Conservation (phyloP, 106 monocot genomes). For the Acorus calamus region DNA sequence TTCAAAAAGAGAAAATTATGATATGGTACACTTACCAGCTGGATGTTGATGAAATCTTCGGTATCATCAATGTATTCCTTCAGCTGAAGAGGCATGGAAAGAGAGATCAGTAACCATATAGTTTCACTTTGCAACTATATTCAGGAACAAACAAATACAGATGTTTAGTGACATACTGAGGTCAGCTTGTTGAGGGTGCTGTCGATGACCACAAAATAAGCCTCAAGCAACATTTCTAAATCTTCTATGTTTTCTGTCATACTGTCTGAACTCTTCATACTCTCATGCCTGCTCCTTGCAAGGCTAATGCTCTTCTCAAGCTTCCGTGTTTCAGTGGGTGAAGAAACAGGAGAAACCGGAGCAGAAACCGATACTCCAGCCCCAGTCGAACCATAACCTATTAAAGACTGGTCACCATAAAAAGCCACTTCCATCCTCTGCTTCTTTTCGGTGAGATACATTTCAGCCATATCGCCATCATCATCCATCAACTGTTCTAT, state of each 20-base stretch:
- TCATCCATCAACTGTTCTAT: constrained; percentile 77
- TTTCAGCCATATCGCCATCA: constrained; percentile 79
- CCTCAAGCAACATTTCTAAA: constrained; percentile 65
- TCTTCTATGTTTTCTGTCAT: constrained; percentile 45
- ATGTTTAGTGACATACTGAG: constrained; percentile 26
- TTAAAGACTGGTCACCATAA: constrained; percentile 34
- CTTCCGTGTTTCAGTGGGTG: constrained; percentile 38
- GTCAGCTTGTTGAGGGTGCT: constrained; percentile 60
- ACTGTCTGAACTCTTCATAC: constrained; percentile 31
- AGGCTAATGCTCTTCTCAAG: constrained; percentile 44
- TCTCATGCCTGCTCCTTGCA: constrained; percentile 48
- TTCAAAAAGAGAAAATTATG: neutral
- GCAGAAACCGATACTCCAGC: constrained; percentile 42
- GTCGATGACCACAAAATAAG: constrained; percentile 69
- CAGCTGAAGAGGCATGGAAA: constrained; percentile 26
- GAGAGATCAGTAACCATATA: too few species aligned
- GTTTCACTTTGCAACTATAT: too few species aligned
- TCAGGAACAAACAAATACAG: neutral
- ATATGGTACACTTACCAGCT: constrained; percentile 28
- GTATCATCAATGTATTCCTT: constrained; percentile 82
- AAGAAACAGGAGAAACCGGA: constrained; percentile 59
- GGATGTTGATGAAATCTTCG: constrained; percentile 73
- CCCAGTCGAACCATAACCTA: constrained; percentile 15
- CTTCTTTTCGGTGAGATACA: constrained; percentile 74
- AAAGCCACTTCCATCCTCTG: constrained; percentile 37